Evolutionary conservation across 176 grass and related monocot species (phyloP), one percentile per base, ranked within the genome.

Genomic region (Carex myosuroides): DNA sequence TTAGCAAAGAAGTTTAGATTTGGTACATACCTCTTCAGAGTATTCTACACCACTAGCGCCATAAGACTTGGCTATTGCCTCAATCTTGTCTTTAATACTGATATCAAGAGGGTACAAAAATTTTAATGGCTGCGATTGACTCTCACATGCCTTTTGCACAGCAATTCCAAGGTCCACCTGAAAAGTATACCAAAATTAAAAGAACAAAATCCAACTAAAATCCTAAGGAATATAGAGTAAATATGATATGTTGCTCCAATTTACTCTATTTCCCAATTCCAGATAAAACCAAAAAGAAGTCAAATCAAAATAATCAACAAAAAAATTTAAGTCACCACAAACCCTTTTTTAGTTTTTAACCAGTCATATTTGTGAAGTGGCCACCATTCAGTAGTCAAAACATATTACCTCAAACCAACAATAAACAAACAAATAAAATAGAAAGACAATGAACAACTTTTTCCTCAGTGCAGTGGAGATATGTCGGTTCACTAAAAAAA

Each of bases 1-100:
- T 22, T 5, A 62, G 18, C 79, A 64, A 64, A 71, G 20, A 71
- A 24, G 20, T 18, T 53, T 58, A 39, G 21, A 81, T 39, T 42
- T 63, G 59, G 8, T 65, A 29, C 21, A 75, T 87, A 95, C 96
- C 96, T 95, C 85, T 66, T 99, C 93, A 8, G 96, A 99, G 41
- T 94, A 99, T 79, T 95, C 96, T 61, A 95, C 93, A 5, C 91
- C 91, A 85, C 76, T 90, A 62, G 96, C 93, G 48, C 93, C 96
- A 79, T 99, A 99, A 48, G 89, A 95, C 61, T 88, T 95, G 8
- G 93, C 93, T 87, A 99, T 95, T 33, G 96, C 88, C 29, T 92
- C 96, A 48, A 99, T 99, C 83, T 99, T 99, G 79, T 99, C 96
- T 74, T 94, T 99, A 71, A 99, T 95, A 83, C 89, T 82, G 80